Conservation (phyloP, 192 early-diverging fungal genomes). For the Umbelopsis vinacea region DNA sequence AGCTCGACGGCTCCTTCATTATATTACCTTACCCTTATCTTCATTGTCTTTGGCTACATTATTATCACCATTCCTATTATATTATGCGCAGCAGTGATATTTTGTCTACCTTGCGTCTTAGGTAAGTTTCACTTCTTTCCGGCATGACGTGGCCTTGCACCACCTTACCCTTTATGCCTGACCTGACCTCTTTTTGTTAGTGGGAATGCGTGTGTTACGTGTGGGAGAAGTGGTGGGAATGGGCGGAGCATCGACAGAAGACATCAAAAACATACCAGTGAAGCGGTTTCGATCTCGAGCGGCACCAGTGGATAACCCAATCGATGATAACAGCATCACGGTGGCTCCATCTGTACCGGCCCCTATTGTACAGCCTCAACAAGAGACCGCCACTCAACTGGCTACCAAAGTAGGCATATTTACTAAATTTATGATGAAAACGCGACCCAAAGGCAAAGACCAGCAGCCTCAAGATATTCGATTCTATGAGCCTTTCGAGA, state of each 20-base stretch:
- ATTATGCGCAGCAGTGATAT: constrained; percentile 62
- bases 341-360: background rate
- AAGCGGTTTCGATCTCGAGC: constrained; percentile 54
- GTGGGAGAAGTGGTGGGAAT: constrained; percentile 56
- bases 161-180: background rate
- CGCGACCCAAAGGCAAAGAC: background rate
- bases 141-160: background rate
- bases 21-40: constrained; percentile 65
- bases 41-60: constrained; percentile 72
- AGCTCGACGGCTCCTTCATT: constrained; percentile 57
- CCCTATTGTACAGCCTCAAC: background rate
- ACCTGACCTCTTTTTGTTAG: constrained; percentile 21
- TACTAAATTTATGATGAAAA: constrained; percentile 19
- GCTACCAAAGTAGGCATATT: constrained; percentile 18
- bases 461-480: constrained; percentile 2
- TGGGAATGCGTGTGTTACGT: constrained; percentile 61
- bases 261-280: constrained; percentile 71
- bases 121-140: constrained; percentile 26
- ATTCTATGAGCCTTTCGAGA: constrained; percentile 30
- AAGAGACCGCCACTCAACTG: constrained; percentile 8
- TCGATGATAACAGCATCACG: constrained; percentile 15
- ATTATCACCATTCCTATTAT: constrained; percentile 66
- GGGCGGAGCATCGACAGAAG: constrained; percentile 68
- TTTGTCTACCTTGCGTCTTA: constrained; percentile 69
- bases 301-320: background rate